phyloP scores from a whole-genome alignment of 139 green algal genomes.

The Astrephomene gubernaculifera region DNA sequence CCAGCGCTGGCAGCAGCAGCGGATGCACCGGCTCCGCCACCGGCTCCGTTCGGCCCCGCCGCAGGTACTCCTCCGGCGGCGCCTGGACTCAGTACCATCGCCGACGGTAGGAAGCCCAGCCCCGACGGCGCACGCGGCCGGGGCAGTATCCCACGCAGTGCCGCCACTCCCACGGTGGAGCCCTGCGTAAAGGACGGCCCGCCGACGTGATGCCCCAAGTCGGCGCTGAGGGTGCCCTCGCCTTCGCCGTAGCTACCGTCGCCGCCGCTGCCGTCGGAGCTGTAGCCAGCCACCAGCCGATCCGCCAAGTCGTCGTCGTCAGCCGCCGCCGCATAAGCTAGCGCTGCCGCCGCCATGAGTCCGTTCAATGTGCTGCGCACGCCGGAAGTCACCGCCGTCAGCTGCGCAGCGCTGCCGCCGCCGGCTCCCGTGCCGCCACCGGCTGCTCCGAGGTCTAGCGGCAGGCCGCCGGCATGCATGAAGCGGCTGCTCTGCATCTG shows the following conservation, averaged over 20 bases:
- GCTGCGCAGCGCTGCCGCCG: neutral
- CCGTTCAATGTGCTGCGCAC: neutral
- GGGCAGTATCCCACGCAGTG: slow-evolving; percentile 25
- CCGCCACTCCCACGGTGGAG: slow-evolving; percentile 5
- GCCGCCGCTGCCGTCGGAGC: neutral
- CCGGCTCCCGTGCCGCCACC: too few relatives aligned
- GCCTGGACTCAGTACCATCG: neutral
- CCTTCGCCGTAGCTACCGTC: neutral
- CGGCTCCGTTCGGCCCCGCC: neutral
- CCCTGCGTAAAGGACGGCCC: too few relatives aligned
- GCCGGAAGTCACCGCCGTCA: neutral
- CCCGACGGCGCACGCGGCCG: neutral
- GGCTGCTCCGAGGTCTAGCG: too few relatives aligned
- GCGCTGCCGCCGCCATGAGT: neutral
- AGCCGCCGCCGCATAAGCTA: neutral
- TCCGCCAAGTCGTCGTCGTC: slow-evolving; percentile 25
- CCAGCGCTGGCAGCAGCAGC: neutral
- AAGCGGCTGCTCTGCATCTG: neutral
- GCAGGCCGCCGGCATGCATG: neutral
- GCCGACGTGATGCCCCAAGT: too few relatives aligned
- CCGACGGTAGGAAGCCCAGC: neutral
- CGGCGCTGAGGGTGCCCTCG: neutral
- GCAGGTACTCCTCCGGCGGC: neutral
- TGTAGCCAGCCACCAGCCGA: slow-evolving; percentile 6
- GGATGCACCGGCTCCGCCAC: neutral